Base-by-base conservation (phyloP, 768 basidiomycete genomes). In the Fibroporia radiculosa region DNA sequence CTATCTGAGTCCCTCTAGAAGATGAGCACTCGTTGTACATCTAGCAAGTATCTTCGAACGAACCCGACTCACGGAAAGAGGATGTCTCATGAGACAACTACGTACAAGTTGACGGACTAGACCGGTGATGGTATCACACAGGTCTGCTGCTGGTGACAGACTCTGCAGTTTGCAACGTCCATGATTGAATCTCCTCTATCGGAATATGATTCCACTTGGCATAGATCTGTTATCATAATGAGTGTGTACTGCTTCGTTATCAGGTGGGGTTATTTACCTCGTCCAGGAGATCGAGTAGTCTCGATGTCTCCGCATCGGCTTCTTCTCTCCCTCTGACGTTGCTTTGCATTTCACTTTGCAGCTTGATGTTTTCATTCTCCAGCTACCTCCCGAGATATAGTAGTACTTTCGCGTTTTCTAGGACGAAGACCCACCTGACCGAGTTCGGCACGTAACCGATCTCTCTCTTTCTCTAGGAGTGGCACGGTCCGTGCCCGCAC, bases 401-500 rank as follows among this genome's bases (percentile, higher is more conserved):
- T 5, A 14, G 5, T 34, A 13, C 33, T 16, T 3, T 38, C 18
- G 12, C 32, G 16, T 23, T 18, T 24, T 2, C 18, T 20, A 20
- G 36, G 16, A 48, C 22, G 39, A 19, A n/a, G n/a, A 37, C 59
- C 42, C 51, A 65, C 75, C 49, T 61, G 60, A 31, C 61, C 56
- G 13, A 76, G 48, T 24, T 63, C 62, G 2, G 60, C 65, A 38
- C 54, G 61, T 28, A 76, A 55, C 20, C 58, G 59, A 42, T 69
- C 67, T 11, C 66, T 59, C 47, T 74, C 73, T 6, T 56, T 52
- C 46, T 68, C 65, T 22, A 90, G 57, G 4, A 80, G 57, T 1
- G 85, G 84, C 4, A 85, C 62, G 0, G 77, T 80, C 41, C 78
- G 68, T 1, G 84, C 82, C 37, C 74, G 69, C 23, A 79, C 74